A percentile compares a stretch with the other conserved stretches of the same genome.
These are phyloP conservation scores for Mallotus repandus DNA, from an alignment of 441 rosid genomes.

Conservation along the genomic window DNA sequence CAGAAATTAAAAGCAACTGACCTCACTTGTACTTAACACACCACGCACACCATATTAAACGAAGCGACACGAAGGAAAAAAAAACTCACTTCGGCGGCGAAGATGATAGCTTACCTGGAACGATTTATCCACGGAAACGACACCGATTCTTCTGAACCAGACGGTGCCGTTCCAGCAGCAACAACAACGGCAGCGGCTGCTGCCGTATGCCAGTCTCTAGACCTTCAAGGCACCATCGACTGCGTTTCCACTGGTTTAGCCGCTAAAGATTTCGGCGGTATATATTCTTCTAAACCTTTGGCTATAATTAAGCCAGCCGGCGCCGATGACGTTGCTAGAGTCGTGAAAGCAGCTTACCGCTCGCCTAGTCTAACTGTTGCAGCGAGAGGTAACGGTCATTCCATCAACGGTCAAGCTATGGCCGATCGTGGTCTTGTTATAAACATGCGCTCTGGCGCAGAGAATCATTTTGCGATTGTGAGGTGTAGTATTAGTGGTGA, in stretches of 20 bases:
- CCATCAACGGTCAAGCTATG: constrained; percentile 97
- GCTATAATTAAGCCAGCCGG: constrained; percentile 61
- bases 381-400: constrained; percentile 95
- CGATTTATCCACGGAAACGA: constrained; percentile 69
- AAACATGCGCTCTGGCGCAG: constrained; percentile 66
- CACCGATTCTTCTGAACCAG: constrained; percentile 42
- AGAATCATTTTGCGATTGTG: constrained; percentile 42
- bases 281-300: constrained; percentile 51
- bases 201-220: constrained; percentile 41
- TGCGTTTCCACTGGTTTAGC: constrained; percentile 35
- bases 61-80: background rate
- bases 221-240: constrained; percentile 54
- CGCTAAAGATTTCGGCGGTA: constrained; percentile 80
- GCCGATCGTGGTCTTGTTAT: constrained; percentile 69
- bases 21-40: background rate
- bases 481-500: constrained; percentile 18
- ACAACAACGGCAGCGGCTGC: background rate
- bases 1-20: background rate
- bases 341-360: constrained; percentile 44
- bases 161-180: constrained; percentile 36
- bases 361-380: constrained; percentile 74
- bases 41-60: background rate
- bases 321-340: constrained; percentile 62
- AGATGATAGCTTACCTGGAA: constrained; percentile 78
- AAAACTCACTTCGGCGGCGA: constrained; percentile 19